phyloP scores from a whole-genome alignment of 139 green algal genomes.

The Chlamydomonas urium region DNA sequence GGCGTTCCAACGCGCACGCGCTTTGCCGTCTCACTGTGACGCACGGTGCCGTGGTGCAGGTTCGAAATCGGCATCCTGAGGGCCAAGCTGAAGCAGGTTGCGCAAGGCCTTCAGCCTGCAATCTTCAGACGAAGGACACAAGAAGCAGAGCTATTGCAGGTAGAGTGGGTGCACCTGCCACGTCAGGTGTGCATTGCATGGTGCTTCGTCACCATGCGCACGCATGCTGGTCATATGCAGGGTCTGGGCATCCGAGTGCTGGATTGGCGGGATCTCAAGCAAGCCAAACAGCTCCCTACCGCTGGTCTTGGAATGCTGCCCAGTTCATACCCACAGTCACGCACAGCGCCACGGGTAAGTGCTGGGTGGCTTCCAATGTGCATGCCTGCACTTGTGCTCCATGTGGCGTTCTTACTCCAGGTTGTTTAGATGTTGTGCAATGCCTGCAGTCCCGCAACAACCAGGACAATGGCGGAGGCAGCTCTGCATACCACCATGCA shows the following conservation, averaged over 20 bases:
- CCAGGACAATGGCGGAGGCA: not conserved
- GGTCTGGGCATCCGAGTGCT: constrained; percentile 9
- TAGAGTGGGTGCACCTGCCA: not conserved
- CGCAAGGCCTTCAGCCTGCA: constrained; percentile 2
- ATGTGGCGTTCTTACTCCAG: not conserved
- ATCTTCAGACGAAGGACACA: constrained; percentile 4
- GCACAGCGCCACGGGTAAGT: not conserved
- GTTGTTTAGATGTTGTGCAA: not conserved
- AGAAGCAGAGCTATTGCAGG: constrained; percentile 12
- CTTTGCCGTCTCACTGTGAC: no score
- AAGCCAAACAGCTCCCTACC: not conserved
- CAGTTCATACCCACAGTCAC: not conserved
- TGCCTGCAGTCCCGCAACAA: not conserved
- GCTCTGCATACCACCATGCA: not conserved
- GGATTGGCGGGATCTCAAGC: not conserved
- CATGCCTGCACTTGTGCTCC: not conserved
- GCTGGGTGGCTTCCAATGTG: not conserved
- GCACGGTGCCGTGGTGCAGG: no score
- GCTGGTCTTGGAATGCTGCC: not conserved
- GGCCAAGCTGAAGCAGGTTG: not conserved
- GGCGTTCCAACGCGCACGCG: no score
- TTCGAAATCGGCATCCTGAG: not conserved
- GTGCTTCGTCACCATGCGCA: not conserved
- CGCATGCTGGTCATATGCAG: no score
- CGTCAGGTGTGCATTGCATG: not conserved